Base-by-base conservation (phyloP, 164 flowering plant genomes). In the Santalum album region DNA sequence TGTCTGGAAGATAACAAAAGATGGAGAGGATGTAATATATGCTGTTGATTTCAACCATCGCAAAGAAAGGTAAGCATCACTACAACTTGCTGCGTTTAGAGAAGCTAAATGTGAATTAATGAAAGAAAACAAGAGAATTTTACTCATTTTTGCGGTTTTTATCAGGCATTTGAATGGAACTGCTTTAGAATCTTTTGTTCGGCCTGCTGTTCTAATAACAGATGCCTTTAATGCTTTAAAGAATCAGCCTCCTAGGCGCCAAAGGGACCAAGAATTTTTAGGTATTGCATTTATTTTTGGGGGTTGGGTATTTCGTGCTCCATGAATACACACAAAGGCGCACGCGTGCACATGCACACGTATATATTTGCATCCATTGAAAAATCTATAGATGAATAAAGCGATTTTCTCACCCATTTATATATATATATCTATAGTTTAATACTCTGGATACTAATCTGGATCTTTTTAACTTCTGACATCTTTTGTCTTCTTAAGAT, bases 31-130 rank as follows among this genome's bases (percentile, higher is more conserved):
- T 75, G 84, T 92, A 46, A 78, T 92, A 49, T 92, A 92, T 73
- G 98, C 96, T 40, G 98, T 92, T 47, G 98, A 92, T 67, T 92
- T 79, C 55, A 92, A 92, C 54, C 98, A 87, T 77, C 89, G 95
- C 5, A 92, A 88, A 71, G 98, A 92, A 74, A 78, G 86, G 98
- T 84, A 60, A 26, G 24, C 15, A 3, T 29, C 44, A 2, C 21
- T 24, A 14, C 45, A 21, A 39, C 22, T 29, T 34, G 15, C 32
- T 53, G 40, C 35, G 2, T 9, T 25, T 10, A 23, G 26, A 9
- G 12, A 7, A 16, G 18, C 19, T 21, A 46, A 9, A 20, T 27
- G 1, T 44, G 32, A 35, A 23, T 36, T 48, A 20, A 45, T 12
- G 24, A 47, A 18, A 38, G 19, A 16, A 20, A 29, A 29, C 34